Evolutionary conservation across 495 filamentous ascomycete species (phyloP), one percentile per base, ranked within the genome.

Genomic region (Pseudevernia furfuracea): DNA sequence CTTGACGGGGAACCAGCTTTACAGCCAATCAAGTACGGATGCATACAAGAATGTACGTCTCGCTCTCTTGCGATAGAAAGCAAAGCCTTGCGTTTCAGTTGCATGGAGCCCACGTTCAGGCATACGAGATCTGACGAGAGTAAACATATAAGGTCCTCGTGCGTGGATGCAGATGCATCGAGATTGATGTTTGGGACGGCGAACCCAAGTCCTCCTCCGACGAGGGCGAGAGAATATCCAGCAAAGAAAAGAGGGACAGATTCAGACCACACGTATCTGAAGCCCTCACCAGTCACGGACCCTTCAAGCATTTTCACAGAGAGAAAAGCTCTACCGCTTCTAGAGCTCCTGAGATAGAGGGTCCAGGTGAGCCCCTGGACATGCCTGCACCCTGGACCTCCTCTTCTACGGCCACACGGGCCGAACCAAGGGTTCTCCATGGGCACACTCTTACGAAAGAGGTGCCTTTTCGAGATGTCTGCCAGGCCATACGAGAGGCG

Each of bases 121-220:
- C 30, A 41, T 36, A 2, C 21, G 23, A 23, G 34, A 34, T 63
- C 64, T 71, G 61, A 73, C 63, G 17, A 59, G 44, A 53, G 60
- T n/a, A 63, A 63, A 36, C 34, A 17, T 15, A 25, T 44, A 67
- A 88, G 84, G 84, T 83, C 21, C 82, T 97, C 41, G 75, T 86
- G 14, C 82, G 86, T 30, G 91, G 93, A n/a, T 94, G 93, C 67
- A 85, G 93, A 23, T 96, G 91, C 65, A 89, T 97, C 59, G 93
- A 97, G 76, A 91, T 97, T 65, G 93, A 97, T 69, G 91, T 96
- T 11, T 96, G 92, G 90, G 89, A 97, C 72, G 93, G 92, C 17
- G 84, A 91, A 48, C 62, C 72, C 9, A 74, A 74, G 25, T 76
- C 76, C 23, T 79, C 52, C 32, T 41, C 62, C 39, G 75, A 70